Conservation (phyloP, 179 eudicot species). For the Camellia oleifera region DNA sequence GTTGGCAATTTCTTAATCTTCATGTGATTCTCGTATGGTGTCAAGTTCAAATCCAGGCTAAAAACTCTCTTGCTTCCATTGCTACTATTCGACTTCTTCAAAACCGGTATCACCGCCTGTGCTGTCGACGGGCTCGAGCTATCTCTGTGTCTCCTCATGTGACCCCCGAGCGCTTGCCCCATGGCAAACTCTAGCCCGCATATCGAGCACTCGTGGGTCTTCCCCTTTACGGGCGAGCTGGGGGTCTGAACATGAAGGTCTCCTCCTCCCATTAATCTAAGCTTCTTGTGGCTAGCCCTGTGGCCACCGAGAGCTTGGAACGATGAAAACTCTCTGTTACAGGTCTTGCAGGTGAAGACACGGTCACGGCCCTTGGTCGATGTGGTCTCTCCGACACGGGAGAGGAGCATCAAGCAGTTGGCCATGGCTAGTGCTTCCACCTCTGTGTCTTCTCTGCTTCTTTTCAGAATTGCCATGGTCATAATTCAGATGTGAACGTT, state of each 20-base stretch:
- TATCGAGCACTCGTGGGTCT: conserved; percentile 41
- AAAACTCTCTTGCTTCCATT: conserved; percentile 10
- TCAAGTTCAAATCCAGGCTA: conserved; percentile 27
- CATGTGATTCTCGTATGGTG: conserved; percentile 20
- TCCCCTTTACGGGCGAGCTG: conserved; percentile 17
- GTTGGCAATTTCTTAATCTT: conserved; percentile 2
- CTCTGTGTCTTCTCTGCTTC: conserved; percentile 18
- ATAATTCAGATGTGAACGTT: too few species aligned
- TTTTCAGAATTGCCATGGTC: conserved; percentile 18
- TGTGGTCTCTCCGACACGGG: conserved; percentile 5
- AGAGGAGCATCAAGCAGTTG: conserved; percentile 32
- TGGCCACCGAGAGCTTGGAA: conserved; percentile 63
- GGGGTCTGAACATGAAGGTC: not conserved
- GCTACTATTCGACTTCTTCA: conserved; percentile 8
- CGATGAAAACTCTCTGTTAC: conserved; percentile 37
- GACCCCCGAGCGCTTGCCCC: conserved; percentile 61
- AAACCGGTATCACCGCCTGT: not conserved
- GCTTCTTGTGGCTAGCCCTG: conserved; percentile 54
- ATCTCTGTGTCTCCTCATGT: conserved; percentile 46
- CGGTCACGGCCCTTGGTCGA: conserved; percentile 7
- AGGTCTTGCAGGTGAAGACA: conserved; percentile 48
- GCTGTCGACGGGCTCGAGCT: not conserved
- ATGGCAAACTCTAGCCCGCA: conserved; percentile 47
- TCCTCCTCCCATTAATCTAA: conserved; percentile 13
- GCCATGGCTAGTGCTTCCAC: conserved; percentile 34